Percentiles rank a stretch among this genome's conserved stretches.
phyloP scores from a whole-genome alignment of 1,284 basidiomycete species.

The Mycena citricolor region DNA sequence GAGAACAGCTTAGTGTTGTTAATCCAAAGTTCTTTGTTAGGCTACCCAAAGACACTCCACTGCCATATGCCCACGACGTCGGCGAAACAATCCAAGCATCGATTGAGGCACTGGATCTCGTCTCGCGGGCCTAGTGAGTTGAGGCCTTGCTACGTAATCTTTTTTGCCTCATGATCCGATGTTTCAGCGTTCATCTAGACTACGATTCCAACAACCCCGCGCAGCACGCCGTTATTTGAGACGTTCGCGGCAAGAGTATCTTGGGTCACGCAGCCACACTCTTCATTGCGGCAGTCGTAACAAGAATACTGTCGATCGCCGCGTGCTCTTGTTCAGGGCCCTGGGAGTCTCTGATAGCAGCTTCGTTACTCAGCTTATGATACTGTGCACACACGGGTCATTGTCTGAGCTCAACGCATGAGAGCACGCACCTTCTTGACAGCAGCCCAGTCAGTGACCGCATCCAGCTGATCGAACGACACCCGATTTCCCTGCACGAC shows the following conservation, averaged over 20 bases:
- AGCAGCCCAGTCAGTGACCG: conserved; percentile 66
- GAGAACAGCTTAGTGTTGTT: background rate
- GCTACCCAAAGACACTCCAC: conserved; percentile 13
- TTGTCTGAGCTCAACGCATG: background rate
- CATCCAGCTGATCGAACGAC: conserved; percentile 45
- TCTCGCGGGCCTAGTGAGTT: conserved; percentile 22
- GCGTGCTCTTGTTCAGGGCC: conserved; percentile 42
- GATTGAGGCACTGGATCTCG: conserved; percentile 21
- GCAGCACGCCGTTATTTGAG: conserved; percentile 10
- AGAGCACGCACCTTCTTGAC: conserved; percentile 64
- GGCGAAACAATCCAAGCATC: conserved; percentile 20
- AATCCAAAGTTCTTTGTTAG: conserved; percentile 1
- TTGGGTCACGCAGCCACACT: conserved; percentile 43
- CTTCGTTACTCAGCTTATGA: conserved; percentile 70
- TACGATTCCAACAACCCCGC: conserved; percentile 17
- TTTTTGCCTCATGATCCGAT: background rate
- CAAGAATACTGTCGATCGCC: conserved; percentile 64
- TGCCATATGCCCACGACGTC: conserved; percentile 19
- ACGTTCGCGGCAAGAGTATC: background rate
- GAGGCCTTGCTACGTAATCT: background rate
- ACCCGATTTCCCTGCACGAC: conserved; percentile 58
- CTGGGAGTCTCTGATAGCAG: conserved; percentile 40
- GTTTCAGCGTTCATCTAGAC: conserved; percentile 19
- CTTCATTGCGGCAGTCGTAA: conserved; percentile 81
- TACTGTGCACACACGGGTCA: conserved; percentile 54